Evolutionary conservation across 2,329 filamentous ascomycete species (phyloP).

Genomic region (Penicillium sp.): DNA sequence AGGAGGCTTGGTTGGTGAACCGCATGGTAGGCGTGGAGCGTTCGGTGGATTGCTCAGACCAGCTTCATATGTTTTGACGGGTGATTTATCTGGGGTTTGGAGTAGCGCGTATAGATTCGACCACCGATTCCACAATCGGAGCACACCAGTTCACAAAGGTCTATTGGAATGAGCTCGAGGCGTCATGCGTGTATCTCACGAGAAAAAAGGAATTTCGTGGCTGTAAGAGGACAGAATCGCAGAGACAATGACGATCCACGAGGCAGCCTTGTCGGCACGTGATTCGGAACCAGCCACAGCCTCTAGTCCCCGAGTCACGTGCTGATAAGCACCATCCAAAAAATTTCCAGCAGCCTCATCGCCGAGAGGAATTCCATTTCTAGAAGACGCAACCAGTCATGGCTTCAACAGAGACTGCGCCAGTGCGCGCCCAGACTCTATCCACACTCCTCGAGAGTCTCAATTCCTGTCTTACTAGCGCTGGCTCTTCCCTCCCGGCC

Average conservation of each 20-base stretch:
- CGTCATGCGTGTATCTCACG: slow-evolving; percentile 1
- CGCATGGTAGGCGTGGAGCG: slow-evolving; percentile 42
- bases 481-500: slow-evolving; percentile 45
- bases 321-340: slow-evolving; percentile 17
- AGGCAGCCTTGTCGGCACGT: slow-evolving; percentile 8
- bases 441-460: slow-evolving; percentile 43
- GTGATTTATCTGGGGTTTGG: slow-evolving; percentile 5
- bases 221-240: slow-evolving; percentile 16
- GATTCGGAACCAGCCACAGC: background rate
- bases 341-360: slow-evolving; percentile 12
- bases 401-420: slow-evolving; percentile 33
- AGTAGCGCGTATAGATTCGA: background rate
- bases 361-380: background rate
- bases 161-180: background rate
- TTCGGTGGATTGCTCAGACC: slow-evolving; percentile 26
- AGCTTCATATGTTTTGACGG: slow-evolving; percentile 20
- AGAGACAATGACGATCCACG: slow-evolving; percentile 8
- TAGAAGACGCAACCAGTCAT: slow-evolving; percentile 25
- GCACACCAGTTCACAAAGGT: slow-evolving; percentile 5
- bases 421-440: slow-evolving; percentile 35
- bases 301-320: slow-evolving; percentile 7
- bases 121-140: slow-evolving; percentile 8
- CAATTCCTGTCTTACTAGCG: slow-evolving; percentile 42
- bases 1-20: slow-evolving; percentile 38
- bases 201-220: background rate